Conservation (phyloP, 768 basidiomycete species). For the Russula earlei region DNA sequence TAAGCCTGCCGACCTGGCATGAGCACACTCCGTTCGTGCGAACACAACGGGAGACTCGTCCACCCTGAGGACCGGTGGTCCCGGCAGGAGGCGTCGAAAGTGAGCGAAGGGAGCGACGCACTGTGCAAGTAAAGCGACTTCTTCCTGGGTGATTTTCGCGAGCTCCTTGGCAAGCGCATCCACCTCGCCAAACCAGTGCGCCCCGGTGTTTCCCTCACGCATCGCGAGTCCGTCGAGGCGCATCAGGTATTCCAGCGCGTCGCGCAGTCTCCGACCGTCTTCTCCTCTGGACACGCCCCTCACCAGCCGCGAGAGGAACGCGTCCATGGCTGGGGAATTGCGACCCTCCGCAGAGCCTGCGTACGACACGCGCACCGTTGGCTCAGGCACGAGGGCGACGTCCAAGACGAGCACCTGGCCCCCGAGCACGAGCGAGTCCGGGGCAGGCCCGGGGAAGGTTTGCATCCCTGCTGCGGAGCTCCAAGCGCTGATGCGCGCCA, state of each 20-base stretch:
- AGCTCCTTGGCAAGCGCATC: slow-evolving; percentile 43
- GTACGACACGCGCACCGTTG: slow-evolving; percentile 64
- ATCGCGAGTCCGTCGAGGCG: slow-evolving; percentile 60
- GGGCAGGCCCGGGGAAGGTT: slow-evolving; percentile 1
- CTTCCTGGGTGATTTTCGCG: slow-evolving; percentile 41
- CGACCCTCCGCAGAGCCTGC: slow-evolving; percentile 36
- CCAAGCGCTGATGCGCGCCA: slow-evolving; percentile 8
- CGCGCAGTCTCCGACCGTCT: slow-evolving; percentile 37
- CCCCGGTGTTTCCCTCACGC: slow-evolving; percentile 49
- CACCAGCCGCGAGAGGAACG: slow-evolving; percentile 44
- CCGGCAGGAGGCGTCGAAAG: background rate
- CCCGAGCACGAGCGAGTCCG: slow-evolving; percentile 10
- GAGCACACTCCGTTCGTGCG: background rate
- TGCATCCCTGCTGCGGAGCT: slow-evolving; percentile 14
- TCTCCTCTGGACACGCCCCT: slow-evolving; percentile 43
- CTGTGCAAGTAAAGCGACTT: slow-evolving; percentile 46
- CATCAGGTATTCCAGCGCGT: slow-evolving; percentile 60
- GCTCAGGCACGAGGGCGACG: slow-evolving; percentile 32
- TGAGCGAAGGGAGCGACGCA: slow-evolving; percentile 23
- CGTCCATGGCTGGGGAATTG: slow-evolving; percentile 50
- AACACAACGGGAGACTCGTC: background rate
- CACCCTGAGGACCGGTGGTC: slow-evolving; percentile 18
- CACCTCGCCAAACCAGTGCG: slow-evolving; percentile 67
- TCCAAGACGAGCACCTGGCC: slow-evolving; percentile 15
- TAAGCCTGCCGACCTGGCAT: slow-evolving; percentile 3